Conservation (phyloP, 176 grass and related monocot species). For the Olyra latifolia region DNA sequence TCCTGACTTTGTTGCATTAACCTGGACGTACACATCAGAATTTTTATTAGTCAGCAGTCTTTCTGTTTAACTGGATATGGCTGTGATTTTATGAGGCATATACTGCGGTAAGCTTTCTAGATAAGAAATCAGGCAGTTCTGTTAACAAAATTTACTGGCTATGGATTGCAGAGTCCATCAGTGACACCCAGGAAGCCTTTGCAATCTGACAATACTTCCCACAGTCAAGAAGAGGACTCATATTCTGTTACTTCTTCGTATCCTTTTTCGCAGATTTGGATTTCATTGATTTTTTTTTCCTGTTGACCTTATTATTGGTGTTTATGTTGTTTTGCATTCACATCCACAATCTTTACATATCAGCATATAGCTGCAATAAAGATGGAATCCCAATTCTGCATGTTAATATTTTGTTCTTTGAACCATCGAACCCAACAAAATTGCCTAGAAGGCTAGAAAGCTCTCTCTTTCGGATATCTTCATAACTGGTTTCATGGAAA, state of each 20-base stretch:
- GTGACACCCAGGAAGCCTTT: conserved; percentile 52
- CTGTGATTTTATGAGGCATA: conserved; percentile 13
- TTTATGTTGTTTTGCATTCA: background rate
- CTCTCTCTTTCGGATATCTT: background rate
- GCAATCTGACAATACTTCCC: conserved; percentile 59
- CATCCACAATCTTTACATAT: background rate
- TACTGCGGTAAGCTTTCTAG: background rate
- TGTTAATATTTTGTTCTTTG: background rate
- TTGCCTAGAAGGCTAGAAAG: background rate
- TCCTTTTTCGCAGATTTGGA: conserved; percentile 39
- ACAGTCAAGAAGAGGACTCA: conserved; percentile 66
- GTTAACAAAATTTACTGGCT: conserved; percentile 19
- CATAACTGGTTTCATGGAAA: background rate
- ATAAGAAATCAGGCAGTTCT: conserved; percentile 21
- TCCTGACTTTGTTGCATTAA: background rate
- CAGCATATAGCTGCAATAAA: background rate
- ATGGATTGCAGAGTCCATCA: conserved; percentile 49
- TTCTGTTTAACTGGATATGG: background rate
- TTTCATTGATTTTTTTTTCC: conserved; percentile 25
- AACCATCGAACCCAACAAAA: background rate
- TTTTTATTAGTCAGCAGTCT: conserved; percentile 5
- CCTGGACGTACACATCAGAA: background rate
- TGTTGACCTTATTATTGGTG: background rate
- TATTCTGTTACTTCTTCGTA: conserved; percentile 76
- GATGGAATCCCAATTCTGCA: background rate